These are phyloP conservation scores for Sporisorium graminicola DNA, from an alignment of 1,284 basidiomycete species.

Conservation along the genomic window DNA sequence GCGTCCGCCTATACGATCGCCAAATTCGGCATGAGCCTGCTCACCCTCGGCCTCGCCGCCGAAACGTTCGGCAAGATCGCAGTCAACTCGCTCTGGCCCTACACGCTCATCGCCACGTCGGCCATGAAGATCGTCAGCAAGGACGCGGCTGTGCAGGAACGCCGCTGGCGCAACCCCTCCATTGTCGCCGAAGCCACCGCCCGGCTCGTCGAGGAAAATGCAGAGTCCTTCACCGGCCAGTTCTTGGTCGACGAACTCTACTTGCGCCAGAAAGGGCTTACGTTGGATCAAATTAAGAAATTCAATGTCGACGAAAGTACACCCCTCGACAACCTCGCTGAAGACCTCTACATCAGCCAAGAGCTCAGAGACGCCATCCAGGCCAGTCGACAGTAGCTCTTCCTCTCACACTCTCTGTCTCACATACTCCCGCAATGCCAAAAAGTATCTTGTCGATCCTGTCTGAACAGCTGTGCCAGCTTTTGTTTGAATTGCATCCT, in stretches of 20 bases:
- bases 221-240: conserved; percentile 29
- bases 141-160: conserved; percentile 51
- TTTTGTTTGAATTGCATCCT: background rate
- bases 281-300: conserved; percentile 28
- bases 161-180: conserved; percentile 50
- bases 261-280: conserved; percentile 54
- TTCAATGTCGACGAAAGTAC: conserved; percentile 45
- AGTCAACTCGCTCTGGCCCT: conserved; percentile 63
- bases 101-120: conserved; percentile 59
- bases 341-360: conserved; percentile 66
- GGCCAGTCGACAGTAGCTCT: conserved; percentile 9
- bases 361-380: conserved; percentile 57
- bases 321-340: conserved; percentile 48
- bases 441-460: background rate
- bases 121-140: conserved; percentile 63
- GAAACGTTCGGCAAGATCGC: conserved; percentile 56
- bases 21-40: conserved; percentile 66
- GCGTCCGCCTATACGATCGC: conserved; percentile 63
- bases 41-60: conserved; percentile 62
- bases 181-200: conserved; percentile 67
- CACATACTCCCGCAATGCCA: background rate
- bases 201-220: conserved; percentile 57
- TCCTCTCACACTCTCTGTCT: too few relatives aligned
- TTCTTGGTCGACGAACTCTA: conserved; percentile 68
- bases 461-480: background rate